Evolutionary conservation across 2,329 filamentous ascomycete species (phyloP), one percentile per base, ranked within the genome.

Genomic region (Cladosporium austrohemisphaericum): DNA sequence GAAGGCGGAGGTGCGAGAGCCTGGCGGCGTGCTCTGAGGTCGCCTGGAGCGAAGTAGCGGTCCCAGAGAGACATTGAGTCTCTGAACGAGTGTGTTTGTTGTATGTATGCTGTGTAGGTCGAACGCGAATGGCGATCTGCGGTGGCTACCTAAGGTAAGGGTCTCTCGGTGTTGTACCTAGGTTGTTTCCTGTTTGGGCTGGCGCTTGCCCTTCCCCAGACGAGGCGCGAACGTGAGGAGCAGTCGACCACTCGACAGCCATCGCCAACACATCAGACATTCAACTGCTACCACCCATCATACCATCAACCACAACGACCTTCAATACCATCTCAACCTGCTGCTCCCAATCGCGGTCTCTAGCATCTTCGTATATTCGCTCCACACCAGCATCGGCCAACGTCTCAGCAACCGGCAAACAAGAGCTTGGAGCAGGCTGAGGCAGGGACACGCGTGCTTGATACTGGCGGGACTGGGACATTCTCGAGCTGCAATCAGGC

Each of bases 61-160:
- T 64, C 61, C 60, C 60, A 65, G 57, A 60, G 60, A 48, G 63
- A 62, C 60, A 64, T 62, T n/a, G n/a, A n/a, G n/a, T 20, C 22
- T 22, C 22, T 10, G 41, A 19, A 14, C 18, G 32, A 13, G 7
- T 26, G 9, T 20, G 5, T 8, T 9, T 26, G 9, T n/a, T 35
- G 16, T 16, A n/a, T n/a, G n/a, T n/a, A n/a, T n/a, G n/a, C n/a
- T n/a, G 28, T 31, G 9, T 13, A 31, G 28, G 14, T 11, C 28
- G 28, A 13, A 10, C 9, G 28, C 14, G 11, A 31, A 11, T 31
- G n/a, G n/a, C n/a, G 28, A 13, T 31, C 14, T 31, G 28, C n/a
- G n/a, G n/a, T n/a, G n/a, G n/a, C n/a, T n/a, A n/a, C n/a, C n/a
- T n/a, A n/a, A n/a, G n/a, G n/a, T n/a, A 25, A 43, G 40, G 40